These are phyloP conservation scores for Leccinellum luteum DNA, from an alignment of 768 basidiomycete genomes.

Conservation along the genomic window DNA sequence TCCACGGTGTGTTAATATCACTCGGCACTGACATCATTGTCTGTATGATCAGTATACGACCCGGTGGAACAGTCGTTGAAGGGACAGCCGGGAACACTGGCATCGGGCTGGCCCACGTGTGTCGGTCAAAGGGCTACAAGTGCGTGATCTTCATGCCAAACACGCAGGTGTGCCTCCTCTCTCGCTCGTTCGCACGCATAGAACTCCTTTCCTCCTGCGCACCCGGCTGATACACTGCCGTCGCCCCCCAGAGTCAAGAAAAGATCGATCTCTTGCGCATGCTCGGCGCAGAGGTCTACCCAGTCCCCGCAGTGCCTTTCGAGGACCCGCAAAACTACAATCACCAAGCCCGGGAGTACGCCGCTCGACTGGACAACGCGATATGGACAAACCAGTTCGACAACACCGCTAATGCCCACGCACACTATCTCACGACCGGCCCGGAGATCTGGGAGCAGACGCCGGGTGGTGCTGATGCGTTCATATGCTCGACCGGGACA, in stretches of 20 bases:
- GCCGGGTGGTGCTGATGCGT: conserved; percentile 76
- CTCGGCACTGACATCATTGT: not conserved
- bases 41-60: conserved; percentile 54
- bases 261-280: conserved; percentile 97
- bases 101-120: conserved; percentile 93
- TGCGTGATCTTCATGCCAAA: conserved; percentile 99
- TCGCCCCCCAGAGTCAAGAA: conserved; percentile 76
- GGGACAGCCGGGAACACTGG: conserved; percentile 99
- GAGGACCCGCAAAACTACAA: conserved; percentile 97
- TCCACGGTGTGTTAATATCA: not conserved
- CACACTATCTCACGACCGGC: conserved; percentile 88
- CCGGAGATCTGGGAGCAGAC: conserved; percentile 97
- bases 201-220: not conserved
- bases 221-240: not conserved
- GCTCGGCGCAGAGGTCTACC: conserved; percentile 95
- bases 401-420: conserved; percentile 86
- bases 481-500: conserved; percentile 92
- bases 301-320: conserved; percentile 95
- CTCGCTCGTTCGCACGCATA: no score
- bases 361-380: conserved; percentile 68
- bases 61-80: conserved; percentile 97
- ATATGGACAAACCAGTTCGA: conserved; percentile 99
- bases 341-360: conserved; percentile 92
- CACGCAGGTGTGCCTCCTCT: conserved; percentile 59
- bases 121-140: conserved; percentile 88